Base-by-base conservation (phyloP, 2,329 filamentous ascomycete genomes). In the Aspergillus fijiensis region DNA sequence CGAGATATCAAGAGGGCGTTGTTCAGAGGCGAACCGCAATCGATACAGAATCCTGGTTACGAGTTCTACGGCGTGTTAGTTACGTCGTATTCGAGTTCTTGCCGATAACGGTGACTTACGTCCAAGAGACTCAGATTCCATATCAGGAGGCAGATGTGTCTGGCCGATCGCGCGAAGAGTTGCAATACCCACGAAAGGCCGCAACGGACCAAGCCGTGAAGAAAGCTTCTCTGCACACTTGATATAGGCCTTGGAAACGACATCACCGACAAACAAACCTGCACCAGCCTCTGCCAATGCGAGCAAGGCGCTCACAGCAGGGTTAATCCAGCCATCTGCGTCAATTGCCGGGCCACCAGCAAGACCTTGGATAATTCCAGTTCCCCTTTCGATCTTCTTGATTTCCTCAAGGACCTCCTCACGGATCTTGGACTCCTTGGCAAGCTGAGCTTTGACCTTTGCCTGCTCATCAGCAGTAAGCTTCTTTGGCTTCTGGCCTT, bases 31-130 rank as follows among this genome's bases (percentile, higher is more conserved):
- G 74, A 96, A 96, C 16, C 93, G 89, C 56, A 99, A 81, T 51
- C 94, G 89, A 75, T 98, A 98, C 5, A 99, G 80, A 1, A 98
- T 87, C 74, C 95, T 86, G 2, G 94, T 97, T 12, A 96, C 84
- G 12, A 98, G 85, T 77, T 80, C 68, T 65, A 49, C 53, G 47
- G 58, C 53, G 19, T 51, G 71, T 66, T 50, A 67, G 56, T 29
- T 55, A 25, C 59, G 16, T 9, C 45, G 49, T 9, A 16, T 58
- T 16, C 21, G 47, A 14, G 29, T 33, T 45, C 39, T 16, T 23
- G 23, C 19, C 25, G 21, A 31, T 21, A 29, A 14, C 7, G 47
- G 50, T 55, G 11, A 71, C 72, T 51, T 64, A 74, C 89, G 87
- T 58, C 92, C 91, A 9, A 98, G 81, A n/a, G 89, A 86, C 72